Percentiles rank a stretch among this genome's conserved stretches.
Evolutionary conservation across 371 early-diverging fungal species (phyloP).

Genomic region (Mucor saturninus): DNA sequence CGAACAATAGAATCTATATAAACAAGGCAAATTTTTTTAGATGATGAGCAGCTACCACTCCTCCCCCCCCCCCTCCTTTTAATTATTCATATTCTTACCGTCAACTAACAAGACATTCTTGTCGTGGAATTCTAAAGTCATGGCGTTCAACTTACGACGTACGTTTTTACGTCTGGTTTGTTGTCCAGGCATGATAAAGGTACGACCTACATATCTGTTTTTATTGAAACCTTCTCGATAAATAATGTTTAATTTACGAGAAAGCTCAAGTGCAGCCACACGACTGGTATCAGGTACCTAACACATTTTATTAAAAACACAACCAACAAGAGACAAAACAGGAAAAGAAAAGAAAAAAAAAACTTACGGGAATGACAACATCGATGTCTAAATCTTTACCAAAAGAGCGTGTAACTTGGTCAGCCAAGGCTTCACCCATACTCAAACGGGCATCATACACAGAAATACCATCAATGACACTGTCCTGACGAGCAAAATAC

Average conservation of each 20-base stretch:
- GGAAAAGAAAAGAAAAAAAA: not conserved
- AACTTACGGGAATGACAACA: constrained; percentile 91
- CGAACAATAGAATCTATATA: constrained; percentile 91
- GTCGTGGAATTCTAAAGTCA: constrained; percentile 93
- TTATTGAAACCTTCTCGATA: constrained; percentile 99
- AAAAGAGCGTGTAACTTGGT: constrained; percentile 70
- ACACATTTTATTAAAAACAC: not conserved
- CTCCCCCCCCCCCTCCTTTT: not conserved
- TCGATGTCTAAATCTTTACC: constrained; percentile 86
- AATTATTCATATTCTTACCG: constrained; percentile 54
- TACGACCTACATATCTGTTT: constrained; percentile 97
- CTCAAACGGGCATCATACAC: constrained; percentile 97
- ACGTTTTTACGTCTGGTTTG: constrained; percentile 88
- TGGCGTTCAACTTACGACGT: constrained; percentile 96
- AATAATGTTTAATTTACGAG: constrained; percentile 81
- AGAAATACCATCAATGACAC: constrained; percentile 96
- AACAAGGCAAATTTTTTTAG: not conserved
- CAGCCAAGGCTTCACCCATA: constrained; percentile 96
- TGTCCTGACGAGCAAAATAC: constrained; percentile 97
- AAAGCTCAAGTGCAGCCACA: constrained; percentile 90
- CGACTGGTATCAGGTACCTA: constrained; percentile 95
- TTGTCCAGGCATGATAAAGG: constrained; percentile 99
- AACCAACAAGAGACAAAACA: not conserved
- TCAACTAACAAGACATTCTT: constrained; percentile 97
- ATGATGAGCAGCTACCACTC: too few species aligned